phyloP scores from a whole-genome alignment of 345 rosid species.

The Microcos paniculata region DNA sequence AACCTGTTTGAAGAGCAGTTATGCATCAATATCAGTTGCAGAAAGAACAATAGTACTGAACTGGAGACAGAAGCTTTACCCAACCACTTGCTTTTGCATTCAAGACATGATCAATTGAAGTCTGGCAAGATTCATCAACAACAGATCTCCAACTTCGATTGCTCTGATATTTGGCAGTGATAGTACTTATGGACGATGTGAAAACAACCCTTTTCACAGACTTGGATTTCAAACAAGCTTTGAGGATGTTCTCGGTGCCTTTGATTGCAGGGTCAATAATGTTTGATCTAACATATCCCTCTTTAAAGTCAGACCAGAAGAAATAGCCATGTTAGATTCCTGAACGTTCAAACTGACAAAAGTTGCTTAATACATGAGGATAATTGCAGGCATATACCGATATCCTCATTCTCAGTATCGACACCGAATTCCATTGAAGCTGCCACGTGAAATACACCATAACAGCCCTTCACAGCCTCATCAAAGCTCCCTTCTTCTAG shows the following conservation, averaged over 20 bases:
- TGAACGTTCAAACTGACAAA: background rate
- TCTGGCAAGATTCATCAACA: slow-evolving; percentile 79
- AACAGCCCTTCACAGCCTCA: slow-evolving; percentile 68
- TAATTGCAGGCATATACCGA: slow-evolving; percentile 33
- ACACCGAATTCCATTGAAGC: slow-evolving; percentile 70
- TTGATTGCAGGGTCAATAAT: slow-evolving; percentile 60
- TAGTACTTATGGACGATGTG: slow-evolving; percentile 85
- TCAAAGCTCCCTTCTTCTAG: slow-evolving; percentile 75
- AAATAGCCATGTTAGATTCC: background rate
- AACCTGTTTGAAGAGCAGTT: slow-evolving; percentile 37
- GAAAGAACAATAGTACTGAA: background rate
- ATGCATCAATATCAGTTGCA: background rate
- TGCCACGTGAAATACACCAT: slow-evolving; percentile 87
- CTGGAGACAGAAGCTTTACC: slow-evolving; percentile 37
- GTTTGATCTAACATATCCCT: slow-evolving; percentile 48
- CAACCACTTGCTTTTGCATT: slow-evolving; percentile 73
- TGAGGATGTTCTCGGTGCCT: slow-evolving; percentile 72
- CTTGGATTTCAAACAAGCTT: slow-evolving; percentile 61
- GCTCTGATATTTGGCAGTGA: slow-evolving; percentile 58
- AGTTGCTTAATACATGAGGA: slow-evolving; percentile 7
- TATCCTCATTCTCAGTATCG: slow-evolving; percentile 22
- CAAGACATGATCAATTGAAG: slow-evolving; percentile 45
- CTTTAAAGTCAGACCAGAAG: slow-evolving; percentile 29
- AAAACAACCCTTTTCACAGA: slow-evolving; percentile 73
- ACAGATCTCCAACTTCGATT: slow-evolving; percentile 50